phyloP scores from a whole-genome alignment of 2,329 filamentous ascomycete genomes.

The Ilyonectria mors-panacis region DNA sequence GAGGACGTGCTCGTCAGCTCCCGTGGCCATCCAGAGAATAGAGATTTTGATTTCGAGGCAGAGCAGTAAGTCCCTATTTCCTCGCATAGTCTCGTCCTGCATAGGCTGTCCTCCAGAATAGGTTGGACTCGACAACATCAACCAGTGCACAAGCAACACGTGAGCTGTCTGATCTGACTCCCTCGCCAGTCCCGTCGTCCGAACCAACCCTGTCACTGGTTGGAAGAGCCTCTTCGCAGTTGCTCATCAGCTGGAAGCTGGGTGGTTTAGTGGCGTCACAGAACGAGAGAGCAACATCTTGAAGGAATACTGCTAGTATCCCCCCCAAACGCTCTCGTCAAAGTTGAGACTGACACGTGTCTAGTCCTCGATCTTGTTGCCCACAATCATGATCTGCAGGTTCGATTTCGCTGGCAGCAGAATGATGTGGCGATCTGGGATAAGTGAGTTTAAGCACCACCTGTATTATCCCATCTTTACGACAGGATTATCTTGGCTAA shows the following conservation, averaged over 20 bases:
- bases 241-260: slow-evolving; percentile 20
- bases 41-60: slow-evolving; percentile 29
- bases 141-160: too few species aligned
- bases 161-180: too few species aligned
- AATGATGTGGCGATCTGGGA: slow-evolving; percentile 17
- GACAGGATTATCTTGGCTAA: too few species aligned
- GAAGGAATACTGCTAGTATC: slow-evolving; percentile 32
- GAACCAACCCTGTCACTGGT: slow-evolving; percentile 33
- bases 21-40: slow-evolving; percentile 30
- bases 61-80: too few species aligned
- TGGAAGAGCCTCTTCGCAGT: slow-evolving; percentile 35
- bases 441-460: too few species aligned
- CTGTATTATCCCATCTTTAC: too few species aligned
- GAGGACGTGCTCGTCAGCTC: too few species aligned
- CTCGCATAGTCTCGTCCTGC: too few species aligned
- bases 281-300: slow-evolving; percentile 23
- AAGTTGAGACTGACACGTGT: too few species aligned
- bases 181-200: slow-evolving; percentile 31
- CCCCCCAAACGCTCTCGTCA: too few species aligned
- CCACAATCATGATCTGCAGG: slow-evolving; percentile 9
- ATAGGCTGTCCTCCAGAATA: too few species aligned
- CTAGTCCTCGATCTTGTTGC: slow-evolving; percentile 11
- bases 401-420: slow-evolving; percentile 7
- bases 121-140: too few species aligned
- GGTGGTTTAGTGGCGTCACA: slow-evolving; percentile 22